Conservation (phyloP, 192 early-diverging fungal species). For the Coemansia sp. region DNA sequence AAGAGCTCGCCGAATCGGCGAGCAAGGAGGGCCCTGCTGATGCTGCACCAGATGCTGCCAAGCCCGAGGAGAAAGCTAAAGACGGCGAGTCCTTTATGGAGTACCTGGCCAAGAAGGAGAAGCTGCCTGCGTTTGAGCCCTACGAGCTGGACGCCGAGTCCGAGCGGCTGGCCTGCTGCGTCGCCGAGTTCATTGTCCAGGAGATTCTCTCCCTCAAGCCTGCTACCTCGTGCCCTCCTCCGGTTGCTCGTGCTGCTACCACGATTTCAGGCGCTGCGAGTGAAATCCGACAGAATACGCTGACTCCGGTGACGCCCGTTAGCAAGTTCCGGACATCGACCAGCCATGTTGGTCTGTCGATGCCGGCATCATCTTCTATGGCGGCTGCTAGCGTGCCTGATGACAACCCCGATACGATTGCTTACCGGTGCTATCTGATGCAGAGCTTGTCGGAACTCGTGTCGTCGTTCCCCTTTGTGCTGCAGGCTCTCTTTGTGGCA, state of each 20-base stretch:
- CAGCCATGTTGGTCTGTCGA: conserved; percentile 11
- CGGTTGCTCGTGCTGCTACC: not conserved
- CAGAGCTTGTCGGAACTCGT: conserved; percentile 85
- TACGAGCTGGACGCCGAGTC: conserved; percentile 47
- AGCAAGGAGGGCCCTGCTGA: not conserved
- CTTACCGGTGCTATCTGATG: conserved; percentile 75
- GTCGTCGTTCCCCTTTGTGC: conserved; percentile 71
- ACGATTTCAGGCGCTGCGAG: not conserved
- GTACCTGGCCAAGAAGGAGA: conserved; percentile 35
- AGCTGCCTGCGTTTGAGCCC: conserved; percentile 25
- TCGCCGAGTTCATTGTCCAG: conserved; percentile 44
- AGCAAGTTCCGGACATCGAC: conserved; percentile 19
- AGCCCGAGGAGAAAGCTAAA: conserved; percentile 5
- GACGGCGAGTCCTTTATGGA: conserved; percentile 17
- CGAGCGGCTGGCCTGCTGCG: conserved; percentile 40
- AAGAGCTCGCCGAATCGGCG: conserved; percentile 1
- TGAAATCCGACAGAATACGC: conserved; percentile 4
- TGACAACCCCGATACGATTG: conserved; percentile 43
- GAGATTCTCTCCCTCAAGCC: conserved; percentile 48
- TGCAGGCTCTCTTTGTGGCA: conserved; percentile 35
- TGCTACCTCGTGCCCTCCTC: not conserved
- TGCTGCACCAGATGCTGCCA: not conserved
- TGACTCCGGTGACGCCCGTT: conserved; percentile 10
- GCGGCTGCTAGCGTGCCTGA: conserved; percentile 10
- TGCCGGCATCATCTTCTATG: conserved; percentile 3